Base-by-base conservation (phyloP, 768 basidiomycete genomes). In the Agaricus subrufescens region DNA sequence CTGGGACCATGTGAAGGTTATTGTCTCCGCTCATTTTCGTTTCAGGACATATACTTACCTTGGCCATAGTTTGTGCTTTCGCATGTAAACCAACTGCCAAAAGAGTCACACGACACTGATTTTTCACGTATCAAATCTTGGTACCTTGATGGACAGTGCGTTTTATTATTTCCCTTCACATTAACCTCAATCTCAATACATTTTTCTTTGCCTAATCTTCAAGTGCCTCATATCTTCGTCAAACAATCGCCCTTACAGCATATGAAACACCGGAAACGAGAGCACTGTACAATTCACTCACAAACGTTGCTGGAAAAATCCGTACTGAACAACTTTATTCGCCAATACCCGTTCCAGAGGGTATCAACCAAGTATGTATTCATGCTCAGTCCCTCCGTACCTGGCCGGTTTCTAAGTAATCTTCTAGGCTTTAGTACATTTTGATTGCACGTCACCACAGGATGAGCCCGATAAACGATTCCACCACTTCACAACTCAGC, bases 61-160 rank as follows among this genome's bases (percentile, higher is more conserved):
- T 56, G 26, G 14, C 2, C 31, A 27, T 52, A 97, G 94, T 94
- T 90, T 66, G 82, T 97, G 49, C 79, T 99, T 62, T 84, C 84
- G 5, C 81, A 89, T 61, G 71, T 98, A 57, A 98, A 98, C 72
- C 79, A 88, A 62, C 76, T 97, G 10, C 97, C 97, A 1, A 92
- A 94, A 64, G 91, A 95, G 63, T 92, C 94, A 1, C 95, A 87
- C 61, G 90, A 95, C 58, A 84, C 90, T 25, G 97, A 98, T 70
- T 98, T 98, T 73, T 96, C 94, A 9, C 85, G 97, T 10, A 89
- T 98, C 63, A 98, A 97, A 71, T 91, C 94, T 1, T 98, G 97
- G 97, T 97, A 95, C 69, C 81, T 98, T 10, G 96, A 98, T 62
- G 89, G 88, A 66, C 83, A 93, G 95, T 97, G 71, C 49, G 58